Evolutionary conservation across 1,139 yeast species (phyloP).

Genomic region (Kodamaea alishanica): DNA sequence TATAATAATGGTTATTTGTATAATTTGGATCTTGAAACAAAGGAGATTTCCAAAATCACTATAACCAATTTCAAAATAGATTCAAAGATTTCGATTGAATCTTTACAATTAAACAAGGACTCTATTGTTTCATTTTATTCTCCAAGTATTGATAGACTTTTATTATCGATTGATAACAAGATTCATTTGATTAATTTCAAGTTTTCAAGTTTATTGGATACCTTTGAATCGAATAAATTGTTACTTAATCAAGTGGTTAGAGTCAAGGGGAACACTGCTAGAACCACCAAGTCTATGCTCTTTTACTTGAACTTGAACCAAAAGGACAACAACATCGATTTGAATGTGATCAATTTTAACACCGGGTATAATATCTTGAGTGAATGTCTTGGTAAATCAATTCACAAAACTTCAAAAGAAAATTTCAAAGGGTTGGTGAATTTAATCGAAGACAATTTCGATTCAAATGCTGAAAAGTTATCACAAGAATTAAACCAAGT

Average conservation of each 20-base stretch:
- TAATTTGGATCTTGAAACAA: constrained; percentile 18
- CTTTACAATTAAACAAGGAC: constrained; percentile 16
- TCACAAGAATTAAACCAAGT: constrained; percentile 23
- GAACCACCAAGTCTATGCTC: constrained; percentile 40
- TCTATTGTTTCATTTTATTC: constrained; percentile 24
- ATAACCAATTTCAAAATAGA: constrained; percentile 22
- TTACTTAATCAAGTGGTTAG: constrained; percentile 34
- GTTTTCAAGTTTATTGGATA: constrained; percentile 41
- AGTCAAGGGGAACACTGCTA: constrained; percentile 43
- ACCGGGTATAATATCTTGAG: constrained; percentile 69
- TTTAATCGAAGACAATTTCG: constrained; percentile 18
- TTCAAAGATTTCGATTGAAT: constrained; percentile 20
- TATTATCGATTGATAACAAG: constrained; percentile 37
- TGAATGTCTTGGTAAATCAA: constrained; percentile 70
- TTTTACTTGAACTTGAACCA: constrained; percentile 39
- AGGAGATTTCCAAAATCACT: constrained; percentile 19
- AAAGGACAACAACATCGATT: constrained; percentile 41
- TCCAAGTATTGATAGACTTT: constrained; percentile 45
- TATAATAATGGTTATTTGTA: constrained; percentile 29
- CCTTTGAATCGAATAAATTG: constrained; percentile 27
- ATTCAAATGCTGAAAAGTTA: constrained; percentile 17
- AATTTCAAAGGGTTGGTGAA: constrained; percentile 16
- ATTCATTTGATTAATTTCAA: constrained; percentile 44
- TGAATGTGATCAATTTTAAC: constrained; percentile 51
- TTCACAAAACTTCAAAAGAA: constrained; percentile 18